Conservation (phyloP, 768 basidiomycete genomes). For the Amanita molliuscula region DNA sequence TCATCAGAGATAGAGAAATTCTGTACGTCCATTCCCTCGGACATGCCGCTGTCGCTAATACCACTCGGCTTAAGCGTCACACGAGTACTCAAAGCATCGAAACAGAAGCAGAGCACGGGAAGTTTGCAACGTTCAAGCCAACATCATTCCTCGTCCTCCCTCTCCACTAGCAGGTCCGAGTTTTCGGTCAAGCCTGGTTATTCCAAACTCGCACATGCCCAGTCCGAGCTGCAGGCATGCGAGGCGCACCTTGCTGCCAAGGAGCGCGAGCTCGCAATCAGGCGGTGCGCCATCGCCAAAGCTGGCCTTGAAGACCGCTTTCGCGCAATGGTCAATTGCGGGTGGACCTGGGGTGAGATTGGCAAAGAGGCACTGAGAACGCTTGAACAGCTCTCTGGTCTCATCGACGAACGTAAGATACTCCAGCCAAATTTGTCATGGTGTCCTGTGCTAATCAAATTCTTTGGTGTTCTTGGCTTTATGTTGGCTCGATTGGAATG, state of each 20-base stretch:
- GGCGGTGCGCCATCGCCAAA: conserved; percentile 43
- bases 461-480: not conserved
- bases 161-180: conserved; percentile 28
- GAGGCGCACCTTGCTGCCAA: conserved; percentile 63
- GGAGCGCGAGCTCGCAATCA: conserved; percentile 49
- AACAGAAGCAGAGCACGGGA: conserved; percentile 25
- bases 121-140: conserved; percentile 25
- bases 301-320: conserved; percentile 56
- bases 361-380: conserved; percentile 49
- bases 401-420: not conserved
- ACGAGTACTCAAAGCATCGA: conserved; percentile 70
- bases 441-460: not conserved
- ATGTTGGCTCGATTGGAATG: not conserved
- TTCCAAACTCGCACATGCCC: conserved; percentile 55
- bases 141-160: conserved; percentile 29
- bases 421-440: not conserved
- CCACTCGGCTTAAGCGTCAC: conserved; percentile 42
- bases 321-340: conserved; percentile 59
- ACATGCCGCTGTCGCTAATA: not conserved
- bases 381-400: conserved; percentile 21
- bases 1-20: conserved; percentile 72
- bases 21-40: conserved; percentile 38
- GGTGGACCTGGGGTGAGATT: conserved; percentile 55
- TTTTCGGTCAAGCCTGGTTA: conserved; percentile 17
- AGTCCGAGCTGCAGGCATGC: conserved; percentile 74